A percentile compares a stretch with the other conserved stretches of the same genome.
Evolutionary conservation across 139 green algal species (phyloP).

Genomic region (Chlorella sp.): DNA sequence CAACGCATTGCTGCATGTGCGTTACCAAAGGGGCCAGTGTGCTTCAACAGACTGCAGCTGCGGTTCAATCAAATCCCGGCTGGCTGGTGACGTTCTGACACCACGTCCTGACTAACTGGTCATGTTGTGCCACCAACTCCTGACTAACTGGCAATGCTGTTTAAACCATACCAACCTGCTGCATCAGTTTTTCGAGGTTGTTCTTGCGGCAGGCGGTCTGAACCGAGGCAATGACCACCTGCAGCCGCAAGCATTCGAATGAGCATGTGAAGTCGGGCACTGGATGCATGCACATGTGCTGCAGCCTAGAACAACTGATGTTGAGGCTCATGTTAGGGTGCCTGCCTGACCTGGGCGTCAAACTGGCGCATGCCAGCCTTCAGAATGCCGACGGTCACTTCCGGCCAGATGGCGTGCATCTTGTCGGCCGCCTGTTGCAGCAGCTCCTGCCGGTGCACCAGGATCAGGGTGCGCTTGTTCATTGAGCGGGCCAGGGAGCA

Average conservation of each 20-base stretch:
- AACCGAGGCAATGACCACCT: conserved; percentile 43
- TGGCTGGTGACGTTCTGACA: too few species aligned
- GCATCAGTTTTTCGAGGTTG: background rate
- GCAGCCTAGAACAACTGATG: too few species aligned
- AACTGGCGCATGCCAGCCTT: conserved; percentile 16
- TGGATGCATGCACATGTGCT: background rate
- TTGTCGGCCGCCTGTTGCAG: conserved; percentile 19
- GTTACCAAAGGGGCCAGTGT: too few species aligned
- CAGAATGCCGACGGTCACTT: background rate
- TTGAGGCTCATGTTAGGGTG: too few species aligned
- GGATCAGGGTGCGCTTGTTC: conserved; percentile 19
- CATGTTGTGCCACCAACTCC: background rate
- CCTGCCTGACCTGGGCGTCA: conserved; percentile 24
- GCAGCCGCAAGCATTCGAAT: background rate
- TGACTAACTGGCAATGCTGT: too few species aligned
- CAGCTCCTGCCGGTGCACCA: conserved; percentile 41
- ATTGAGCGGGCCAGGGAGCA: background rate
- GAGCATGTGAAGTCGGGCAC: too few species aligned
- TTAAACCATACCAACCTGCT: background rate
- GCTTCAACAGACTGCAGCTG: too few species aligned
- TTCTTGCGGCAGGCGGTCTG: conserved; percentile 13
- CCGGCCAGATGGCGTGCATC: conserved; percentile 20
- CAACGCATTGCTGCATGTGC: too few species aligned
- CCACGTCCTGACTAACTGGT: too few species aligned
- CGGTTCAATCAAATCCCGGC: too few species aligned